phyloP scores from a whole-genome alignment of 208 protist species.

The Phytomonas sp. region DNA sequence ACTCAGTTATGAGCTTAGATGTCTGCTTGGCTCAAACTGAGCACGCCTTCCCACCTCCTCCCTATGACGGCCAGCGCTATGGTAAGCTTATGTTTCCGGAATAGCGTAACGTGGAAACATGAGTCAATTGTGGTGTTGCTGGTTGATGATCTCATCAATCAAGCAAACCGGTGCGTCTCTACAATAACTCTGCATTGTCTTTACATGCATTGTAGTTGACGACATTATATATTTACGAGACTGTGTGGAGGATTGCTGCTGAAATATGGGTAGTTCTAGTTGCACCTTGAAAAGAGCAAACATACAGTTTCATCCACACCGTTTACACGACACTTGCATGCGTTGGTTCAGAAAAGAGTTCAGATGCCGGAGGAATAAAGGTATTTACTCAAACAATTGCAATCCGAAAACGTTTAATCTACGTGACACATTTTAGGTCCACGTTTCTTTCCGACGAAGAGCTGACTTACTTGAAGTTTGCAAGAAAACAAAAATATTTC shows the following conservation, averaged over 20 bases:
- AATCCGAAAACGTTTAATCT: neutral
- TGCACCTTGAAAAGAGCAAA: neutral
- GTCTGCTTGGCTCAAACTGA: neutral
- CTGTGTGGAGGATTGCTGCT: neutral
- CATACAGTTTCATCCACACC: neutral
- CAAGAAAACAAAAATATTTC: neutral
- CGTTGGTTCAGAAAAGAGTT: neutral
- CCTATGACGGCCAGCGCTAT: neutral
- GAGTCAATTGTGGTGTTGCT: neutral
- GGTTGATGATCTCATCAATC: neutral
- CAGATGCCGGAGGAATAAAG: neutral
- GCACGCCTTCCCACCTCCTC: neutral
- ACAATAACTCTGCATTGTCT: neutral
- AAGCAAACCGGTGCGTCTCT: neutral
- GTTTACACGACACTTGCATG: too few relatives aligned
- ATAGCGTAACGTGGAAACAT: neutral
- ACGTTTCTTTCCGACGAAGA: neutral
- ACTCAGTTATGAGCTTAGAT: neutral
- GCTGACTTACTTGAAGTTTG: neutral
- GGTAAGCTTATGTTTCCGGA: neutral
- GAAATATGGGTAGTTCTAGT: neutral
- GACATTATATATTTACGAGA: neutral
- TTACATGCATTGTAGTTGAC: neutral
- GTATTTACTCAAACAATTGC: neutral
- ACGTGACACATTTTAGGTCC: neutral